Evolutionary conservation across 2,329 filamentous ascomycete species (phyloP).

Genomic region (Daldinia eschscholtzii): DNA sequence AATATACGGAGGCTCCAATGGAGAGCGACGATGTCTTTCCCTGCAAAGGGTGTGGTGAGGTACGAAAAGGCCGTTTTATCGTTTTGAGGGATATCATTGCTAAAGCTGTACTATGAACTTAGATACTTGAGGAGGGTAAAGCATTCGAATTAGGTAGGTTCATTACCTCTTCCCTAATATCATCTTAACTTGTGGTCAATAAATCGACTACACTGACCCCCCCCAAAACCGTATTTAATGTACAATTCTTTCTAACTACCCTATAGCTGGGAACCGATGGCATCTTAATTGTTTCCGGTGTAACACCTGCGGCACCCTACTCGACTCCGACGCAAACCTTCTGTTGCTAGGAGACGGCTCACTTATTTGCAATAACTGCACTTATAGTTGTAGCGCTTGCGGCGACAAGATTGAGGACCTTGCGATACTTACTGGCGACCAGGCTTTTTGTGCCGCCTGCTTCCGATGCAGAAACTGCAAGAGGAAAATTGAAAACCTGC

Average conservation of each 20-base stretch:
- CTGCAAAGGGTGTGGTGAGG: slow-evolving; percentile 94
- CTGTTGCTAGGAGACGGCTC: slow-evolving; percentile 97
- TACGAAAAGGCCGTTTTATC: slow-evolving; percentile 59
- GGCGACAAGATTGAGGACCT: slow-evolving; percentile 98
- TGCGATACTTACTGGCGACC: slow-evolving; percentile 95
- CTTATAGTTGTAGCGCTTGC: slow-evolving; percentile 97
- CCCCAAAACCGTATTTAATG: not conserved
- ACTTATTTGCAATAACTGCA: slow-evolving; percentile 99
- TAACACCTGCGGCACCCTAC: slow-evolving; percentile 92
- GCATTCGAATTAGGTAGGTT: slow-evolving; percentile 92
- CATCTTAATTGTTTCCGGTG: slow-evolving; percentile 99
- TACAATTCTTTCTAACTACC: slow-evolving; percentile 45
- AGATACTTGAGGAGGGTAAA: slow-evolving; percentile 99
- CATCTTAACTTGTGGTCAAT: slow-evolving; percentile 2
- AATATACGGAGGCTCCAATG: slow-evolving; percentile 74
- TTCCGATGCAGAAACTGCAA: slow-evolving; percentile 99
- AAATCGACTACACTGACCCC: slow-evolving; percentile 12
- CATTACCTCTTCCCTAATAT: slow-evolving; percentile 3
- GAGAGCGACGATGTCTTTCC: slow-evolving; percentile 87
- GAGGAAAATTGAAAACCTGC: slow-evolving; percentile 96
- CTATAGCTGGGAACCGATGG: slow-evolving; percentile 93
- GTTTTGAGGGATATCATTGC: slow-evolving; percentile 25
- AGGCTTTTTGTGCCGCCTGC: slow-evolving; percentile 97
- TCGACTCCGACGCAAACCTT: slow-evolving; percentile 98
- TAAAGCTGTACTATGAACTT: slow-evolving; percentile 48